phyloP scores from a whole-genome alignment of 2,329 filamentous ascomycete genomes.

The Lachnellula hyalina region DNA sequence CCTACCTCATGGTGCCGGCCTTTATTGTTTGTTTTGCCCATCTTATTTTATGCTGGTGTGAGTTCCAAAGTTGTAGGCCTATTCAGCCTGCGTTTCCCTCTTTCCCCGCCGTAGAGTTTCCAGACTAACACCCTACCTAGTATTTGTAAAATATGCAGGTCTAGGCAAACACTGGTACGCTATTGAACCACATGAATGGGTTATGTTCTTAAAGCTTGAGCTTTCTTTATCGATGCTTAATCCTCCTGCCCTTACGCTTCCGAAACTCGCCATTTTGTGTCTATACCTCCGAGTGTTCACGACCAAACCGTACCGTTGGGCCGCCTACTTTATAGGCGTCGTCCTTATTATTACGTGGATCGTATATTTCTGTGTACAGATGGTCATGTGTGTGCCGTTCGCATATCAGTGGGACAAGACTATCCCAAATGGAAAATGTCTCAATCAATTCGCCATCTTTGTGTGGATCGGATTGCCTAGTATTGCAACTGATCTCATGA shows the following conservation, averaged over 20 bases:
- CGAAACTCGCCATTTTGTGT: slow-evolving; percentile 5
- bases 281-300: slow-evolving; percentile 7
- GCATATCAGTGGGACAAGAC: slow-evolving; percentile 1
- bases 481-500: slow-evolving; percentile 1
- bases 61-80: not conserved
- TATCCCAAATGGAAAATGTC: not conserved
- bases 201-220: not conserved
- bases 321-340: not conserved
- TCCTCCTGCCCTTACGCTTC: not conserved
- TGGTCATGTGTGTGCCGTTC: not conserved
- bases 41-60: not conserved
- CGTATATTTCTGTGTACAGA: not conserved
- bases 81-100: not conserved
- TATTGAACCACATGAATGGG: not conserved
- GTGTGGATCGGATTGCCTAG: slow-evolving; percentile 2
- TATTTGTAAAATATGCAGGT: not conserved
- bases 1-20: not conserved
- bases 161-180: not conserved
- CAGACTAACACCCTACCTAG: not conserved
- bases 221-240: not conserved
- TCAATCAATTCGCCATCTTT: not conserved
- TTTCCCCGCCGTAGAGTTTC: not conserved
- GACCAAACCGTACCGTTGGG: slow-evolving; percentile 1
- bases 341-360: not conserved
- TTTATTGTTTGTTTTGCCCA: not conserved